Evolutionary conservation across 2,329 filamentous ascomycete genomes (phyloP), one percentile per base, ranked within the genome.

Genomic region (Sporothrix brasiliensis): DNA sequence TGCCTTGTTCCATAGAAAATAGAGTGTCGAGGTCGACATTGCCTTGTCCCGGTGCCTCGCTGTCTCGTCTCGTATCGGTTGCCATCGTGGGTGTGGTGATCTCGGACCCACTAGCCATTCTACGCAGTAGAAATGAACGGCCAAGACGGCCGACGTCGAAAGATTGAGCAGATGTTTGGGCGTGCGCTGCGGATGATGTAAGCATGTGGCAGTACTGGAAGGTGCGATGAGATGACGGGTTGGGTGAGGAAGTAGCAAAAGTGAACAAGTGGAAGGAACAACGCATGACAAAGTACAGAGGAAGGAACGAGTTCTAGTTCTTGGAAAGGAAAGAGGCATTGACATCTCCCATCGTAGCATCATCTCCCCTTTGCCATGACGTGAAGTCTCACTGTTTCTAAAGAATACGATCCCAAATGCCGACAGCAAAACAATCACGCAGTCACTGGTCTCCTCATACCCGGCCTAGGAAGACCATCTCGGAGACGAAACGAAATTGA

Each of bases 121-220:
- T 1, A 34, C 56, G 27, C 24, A 53, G 41, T 34, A 53, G 14
- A 3, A 34, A 44, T n/a, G 19, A n/a, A 44, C 56, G 56, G 10
- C 56, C 56, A 13, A 60, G 56, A 5, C 56, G 56, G 39, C 21
- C n/a, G n/a, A 24, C n/a, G 34, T 44, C 14, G 11, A 44, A 61
- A 61, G 34, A 61, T 61, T n/a, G 56, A 61, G 19, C 34, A 7
- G n/a, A 61, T 61, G 39, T 61, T 61, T n/a, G 56, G 39, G n/a
- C 16, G 41, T 11, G 34, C 44, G 34, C 34, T 34, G 34, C 56
- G 44, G 56, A 27, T 61, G 11, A 61, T 61, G 39, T 61, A 24
- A 39, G 39, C 56, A 27, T 11, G 5, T 4, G 39, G 27, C 13
- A 11, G 24, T 24, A 24, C 39, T 44, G n/a, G 39, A 61, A 24